Conservation (phyloP, 768 basidiomycete genomes). For the Cyathus striatus region DNA sequence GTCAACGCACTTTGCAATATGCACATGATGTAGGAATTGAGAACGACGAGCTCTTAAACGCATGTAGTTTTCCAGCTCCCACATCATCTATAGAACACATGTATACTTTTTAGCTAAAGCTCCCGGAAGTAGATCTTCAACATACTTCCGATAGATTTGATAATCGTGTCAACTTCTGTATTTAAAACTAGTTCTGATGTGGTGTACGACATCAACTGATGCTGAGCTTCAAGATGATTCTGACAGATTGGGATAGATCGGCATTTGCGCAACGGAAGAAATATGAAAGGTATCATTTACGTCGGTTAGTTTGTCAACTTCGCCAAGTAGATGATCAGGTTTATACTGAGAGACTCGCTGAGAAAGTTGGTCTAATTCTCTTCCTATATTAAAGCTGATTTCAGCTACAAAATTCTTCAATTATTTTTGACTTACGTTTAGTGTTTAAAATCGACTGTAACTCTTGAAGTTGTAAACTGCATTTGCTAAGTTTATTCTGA, state of each 20-base stretch:
- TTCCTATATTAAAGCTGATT: slow-evolving; percentile 30
- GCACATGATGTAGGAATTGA: slow-evolving; percentile 80
- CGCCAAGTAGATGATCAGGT: slow-evolving; percentile 45
- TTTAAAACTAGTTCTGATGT: slow-evolving; percentile 54
- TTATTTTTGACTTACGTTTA: slow-evolving; percentile 45
- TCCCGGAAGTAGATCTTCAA: no score
- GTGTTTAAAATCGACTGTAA: slow-evolving; percentile 48
- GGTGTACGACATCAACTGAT: slow-evolving; percentile 49
- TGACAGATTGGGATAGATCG: slow-evolving; percentile 21
- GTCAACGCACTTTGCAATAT: slow-evolving; percentile 64
- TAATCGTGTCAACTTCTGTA: slow-evolving; percentile 62
- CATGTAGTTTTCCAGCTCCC: slow-evolving; percentile 65
- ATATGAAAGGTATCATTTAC: slow-evolving; percentile 26
- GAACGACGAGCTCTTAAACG: slow-evolving; percentile 82
- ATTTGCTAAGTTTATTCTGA: slow-evolving; percentile 69
- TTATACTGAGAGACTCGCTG: slow-evolving; percentile 42
- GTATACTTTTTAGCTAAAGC: not conserved
- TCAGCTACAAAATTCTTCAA: not conserved
- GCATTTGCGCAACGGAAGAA: slow-evolving; percentile 5
- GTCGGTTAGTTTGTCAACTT: slow-evolving; percentile 53
- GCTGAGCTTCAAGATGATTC: slow-evolving; percentile 60
- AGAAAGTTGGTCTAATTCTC: slow-evolving; percentile 47
- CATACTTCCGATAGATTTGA: slow-evolving; percentile 59
- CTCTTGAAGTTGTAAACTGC: slow-evolving; percentile 59
- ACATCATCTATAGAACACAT: slow-evolving; percentile 53